Percentiles rank a stretch among this genome's conserved stretches.
These are phyloP conservation scores for Takashimella tepidaria DNA, from an alignment of 1,284 basidiomycete species.

Conservation along the genomic window DNA sequence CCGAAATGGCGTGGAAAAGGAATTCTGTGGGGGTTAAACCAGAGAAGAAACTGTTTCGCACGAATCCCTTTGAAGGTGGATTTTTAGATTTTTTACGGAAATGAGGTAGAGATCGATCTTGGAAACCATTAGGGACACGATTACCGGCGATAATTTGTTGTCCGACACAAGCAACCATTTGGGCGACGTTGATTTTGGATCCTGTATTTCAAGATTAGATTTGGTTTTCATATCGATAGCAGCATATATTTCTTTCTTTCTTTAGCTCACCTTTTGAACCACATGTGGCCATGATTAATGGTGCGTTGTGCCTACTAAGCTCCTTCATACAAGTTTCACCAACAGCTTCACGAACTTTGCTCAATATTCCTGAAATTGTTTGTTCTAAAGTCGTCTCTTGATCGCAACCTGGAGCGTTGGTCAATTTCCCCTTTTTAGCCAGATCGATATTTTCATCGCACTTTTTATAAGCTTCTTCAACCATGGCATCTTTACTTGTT, in stretches of 20 bases:
- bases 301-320: constrained; percentile 91
- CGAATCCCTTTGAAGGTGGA: constrained; percentile 97
- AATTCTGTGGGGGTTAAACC: constrained; percentile 96
- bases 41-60: constrained; percentile 93
- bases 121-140: constrained; percentile 98
- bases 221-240: constrained; percentile 68
- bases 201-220: constrained; percentile 95
- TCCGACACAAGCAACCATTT: constrained; percentile 99
- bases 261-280: constrained; percentile 88
- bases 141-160: constrained; percentile 98
- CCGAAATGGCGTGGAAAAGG: constrained; percentile 97
- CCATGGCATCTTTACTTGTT: constrained; percentile 75
- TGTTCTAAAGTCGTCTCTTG: constrained; percentile 97
- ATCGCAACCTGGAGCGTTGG: constrained; percentile 94
- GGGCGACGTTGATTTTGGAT: constrained; percentile 98
- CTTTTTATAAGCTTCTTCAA: constrained; percentile 82
- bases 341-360: constrained; percentile 90
- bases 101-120: constrained; percentile 96
- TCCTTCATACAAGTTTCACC: constrained; percentile 99
- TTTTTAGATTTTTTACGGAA: constrained; percentile 97
- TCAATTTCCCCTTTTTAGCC: constrained; percentile 86
- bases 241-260: no score
- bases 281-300: constrained; percentile 98
- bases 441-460: constrained; percentile 82
- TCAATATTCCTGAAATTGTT: constrained; percentile 86